phyloP scores from a whole-genome alignment of 2,329 filamentous ascomycete genomes.

The Fusarium albidum region DNA sequence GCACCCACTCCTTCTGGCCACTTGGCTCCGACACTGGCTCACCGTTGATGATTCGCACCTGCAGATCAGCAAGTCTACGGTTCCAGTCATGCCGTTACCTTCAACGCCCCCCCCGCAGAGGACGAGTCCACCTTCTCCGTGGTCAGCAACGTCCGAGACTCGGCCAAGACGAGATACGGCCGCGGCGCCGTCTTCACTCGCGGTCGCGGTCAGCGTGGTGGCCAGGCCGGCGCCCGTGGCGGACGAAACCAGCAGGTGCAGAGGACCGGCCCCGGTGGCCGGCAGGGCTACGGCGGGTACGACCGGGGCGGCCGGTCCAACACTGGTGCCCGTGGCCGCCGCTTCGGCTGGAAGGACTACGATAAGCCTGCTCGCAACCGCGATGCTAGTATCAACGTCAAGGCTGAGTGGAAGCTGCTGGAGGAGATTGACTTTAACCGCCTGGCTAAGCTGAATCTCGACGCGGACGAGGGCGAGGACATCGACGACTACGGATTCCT shows the following conservation, averaged over 20 bases:
- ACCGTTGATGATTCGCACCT: constrained; percentile 9
- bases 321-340: constrained; percentile 77
- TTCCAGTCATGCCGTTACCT: constrained; percentile 83
- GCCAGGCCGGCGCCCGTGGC: constrained; percentile 70
- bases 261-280: constrained; percentile 74
- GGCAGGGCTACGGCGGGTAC: constrained; percentile 68
- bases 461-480: constrained; percentile 94
- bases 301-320: constrained; percentile 77
- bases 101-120: constrained; percentile 90
- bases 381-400: constrained; percentile 95
- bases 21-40: constrained; percentile 9
- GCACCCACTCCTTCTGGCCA: constrained; percentile 25
- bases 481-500: constrained; percentile 96
- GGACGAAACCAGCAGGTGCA: constrained; percentile 72
- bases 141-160: constrained; percentile 92
- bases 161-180: constrained; percentile 85
- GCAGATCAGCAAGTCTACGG: constrained; percentile 97
- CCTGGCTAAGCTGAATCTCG: constrained; percentile 93
- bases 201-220: constrained; percentile 78
- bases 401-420: constrained; percentile 92
- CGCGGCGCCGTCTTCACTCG: constrained; percentile 92
- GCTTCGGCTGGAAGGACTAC: constrained; percentile 98
- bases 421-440: constrained; percentile 99
- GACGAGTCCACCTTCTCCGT: constrained; percentile 98
- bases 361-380: constrained; percentile 98